phyloP scores from a whole-genome alignment of 2,329 filamentous ascomycete species.

The Zymoseptoria brevis region DNA sequence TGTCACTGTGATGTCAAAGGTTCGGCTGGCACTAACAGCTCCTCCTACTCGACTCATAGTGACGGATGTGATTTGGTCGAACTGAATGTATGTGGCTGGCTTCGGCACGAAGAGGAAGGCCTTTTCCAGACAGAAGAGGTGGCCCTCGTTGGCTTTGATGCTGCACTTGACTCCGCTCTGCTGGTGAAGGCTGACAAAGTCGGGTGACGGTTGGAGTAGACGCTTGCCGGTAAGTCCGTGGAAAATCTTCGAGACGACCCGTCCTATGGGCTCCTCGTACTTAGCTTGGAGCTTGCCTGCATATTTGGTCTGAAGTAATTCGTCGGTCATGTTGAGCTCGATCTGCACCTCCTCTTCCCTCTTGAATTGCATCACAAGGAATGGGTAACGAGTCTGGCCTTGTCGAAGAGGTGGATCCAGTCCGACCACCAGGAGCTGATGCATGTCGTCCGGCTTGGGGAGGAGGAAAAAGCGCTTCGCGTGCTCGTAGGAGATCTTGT shows the following conservation, averaged over 20 bases:
- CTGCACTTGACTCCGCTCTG: slow-evolving; percentile 97
- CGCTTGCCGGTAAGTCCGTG: slow-evolving; percentile 90
- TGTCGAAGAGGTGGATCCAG: slow-evolving; percentile 91
- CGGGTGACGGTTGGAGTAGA: slow-evolving; percentile 84
- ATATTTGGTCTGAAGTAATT: slow-evolving; percentile 76
- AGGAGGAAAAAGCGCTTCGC: slow-evolving; percentile 99
- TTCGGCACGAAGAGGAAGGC: slow-evolving; percentile 99
- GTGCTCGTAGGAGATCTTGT: slow-evolving; percentile 97
- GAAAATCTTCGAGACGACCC: slow-evolving; percentile 93
- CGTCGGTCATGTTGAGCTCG: slow-evolving; percentile 91
- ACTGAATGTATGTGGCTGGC: slow-evolving; percentile 91
- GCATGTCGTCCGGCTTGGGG: slow-evolving; percentile 95
- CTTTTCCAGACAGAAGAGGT: slow-evolving; percentile 94
- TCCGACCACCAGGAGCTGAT: slow-evolving; percentile 89
- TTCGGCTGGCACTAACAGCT: slow-evolving; percentile 85
- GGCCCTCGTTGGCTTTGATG: slow-evolving; percentile 99
- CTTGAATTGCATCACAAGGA: slow-evolving; percentile 98
- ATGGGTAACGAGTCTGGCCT: slow-evolving; percentile 94
- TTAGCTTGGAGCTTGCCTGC: slow-evolving; percentile 79
- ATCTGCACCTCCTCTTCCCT: slow-evolving; percentile 94
- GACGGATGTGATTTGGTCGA: slow-evolving; percentile 84
- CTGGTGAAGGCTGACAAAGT: slow-evolving; percentile 87
- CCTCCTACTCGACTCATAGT: slow-evolving; percentile 95
- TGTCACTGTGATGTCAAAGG: slow-evolving; percentile 91
- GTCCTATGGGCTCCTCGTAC: slow-evolving; percentile 89